Percentiles rank a stretch among this genome's conserved stretches.
Conservation (phyloP, 2,329 filamentous ascomycete genomes). For the Aureobasidium sp. region DNA sequence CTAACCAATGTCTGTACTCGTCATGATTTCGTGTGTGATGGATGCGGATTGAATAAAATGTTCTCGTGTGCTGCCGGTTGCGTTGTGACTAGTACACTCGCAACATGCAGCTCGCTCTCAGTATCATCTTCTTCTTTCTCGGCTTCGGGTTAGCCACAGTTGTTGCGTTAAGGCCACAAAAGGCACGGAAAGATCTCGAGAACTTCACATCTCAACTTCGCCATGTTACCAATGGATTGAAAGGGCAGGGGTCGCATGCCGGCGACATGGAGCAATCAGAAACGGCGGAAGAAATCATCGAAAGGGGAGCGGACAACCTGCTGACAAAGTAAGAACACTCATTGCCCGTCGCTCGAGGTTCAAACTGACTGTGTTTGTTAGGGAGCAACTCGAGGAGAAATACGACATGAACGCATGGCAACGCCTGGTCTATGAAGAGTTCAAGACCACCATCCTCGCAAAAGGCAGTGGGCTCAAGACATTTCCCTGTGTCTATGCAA, state of each 20-base stretch:
- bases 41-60: not conserved
- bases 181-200: conserved; percentile 14
- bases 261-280: not conserved
- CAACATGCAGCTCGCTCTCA: conserved; percentile 18
- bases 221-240: conserved; percentile 11
- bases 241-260: not conserved
- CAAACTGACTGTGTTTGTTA: not conserved
- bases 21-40: not conserved
- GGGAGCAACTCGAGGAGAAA: conserved; percentile 17
- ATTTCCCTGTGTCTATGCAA: conserved; percentile 19
- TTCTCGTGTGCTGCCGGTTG: not conserved
- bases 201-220: conserved; percentile 2
- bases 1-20: not conserved
- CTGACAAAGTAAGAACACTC: not conserved
- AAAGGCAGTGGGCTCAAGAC: conserved; percentile 18
- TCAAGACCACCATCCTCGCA: conserved; percentile 19
- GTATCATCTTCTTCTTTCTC: conserved; percentile 17
- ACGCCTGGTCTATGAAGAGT: conserved; percentile 18
- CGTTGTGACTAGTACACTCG: not conserved
- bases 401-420: conserved; percentile 19
- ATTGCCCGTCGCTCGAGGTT: not conserved
- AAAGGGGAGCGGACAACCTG: not conserved
- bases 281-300: not conserved
- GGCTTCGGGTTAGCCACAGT: conserved; percentile 16
- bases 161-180: conserved; percentile 15